Conservation (phyloP, 108 stramenopile genomes). For the Cylindrotheca fusiformis region DNA sequence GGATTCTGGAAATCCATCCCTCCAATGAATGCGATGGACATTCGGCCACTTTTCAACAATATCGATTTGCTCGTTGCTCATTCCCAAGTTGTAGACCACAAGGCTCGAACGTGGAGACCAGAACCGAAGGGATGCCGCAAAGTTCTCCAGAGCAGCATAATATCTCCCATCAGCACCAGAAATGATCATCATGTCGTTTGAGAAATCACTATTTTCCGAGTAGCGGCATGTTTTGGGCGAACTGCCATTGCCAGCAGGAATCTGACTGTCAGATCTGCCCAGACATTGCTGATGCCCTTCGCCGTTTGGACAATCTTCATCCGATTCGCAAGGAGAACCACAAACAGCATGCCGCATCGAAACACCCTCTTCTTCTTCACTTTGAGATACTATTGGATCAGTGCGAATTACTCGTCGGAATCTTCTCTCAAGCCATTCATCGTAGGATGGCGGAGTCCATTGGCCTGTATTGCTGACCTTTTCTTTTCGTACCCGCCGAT, state of each 20-base stretch:
- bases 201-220: not conserved
- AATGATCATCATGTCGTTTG: slow-evolving; percentile 27
- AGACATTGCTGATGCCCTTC: slow-evolving; percentile 12
- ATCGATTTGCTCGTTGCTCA: slow-evolving; percentile 5
- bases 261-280: not conserved
- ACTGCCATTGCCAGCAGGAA: not conserved
- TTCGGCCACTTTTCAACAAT: slow-evolving; percentile 24
- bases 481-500: not conserved
- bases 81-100: slow-evolving; percentile 37
- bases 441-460: slow-evolving; percentile 7
- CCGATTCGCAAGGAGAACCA: slow-evolving; percentile 8
- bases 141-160: slow-evolving; percentile 28
- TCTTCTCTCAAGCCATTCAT: slow-evolving; percentile 9
- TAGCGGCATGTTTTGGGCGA: slow-evolving; percentile 4
- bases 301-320: slow-evolving; percentile 17
- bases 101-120: slow-evolving; percentile 27
- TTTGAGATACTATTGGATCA: slow-evolving; percentile 11
- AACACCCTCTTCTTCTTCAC: not conserved
- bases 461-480: not conserved
- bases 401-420: slow-evolving; percentile 16
- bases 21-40: slow-evolving; percentile 24
- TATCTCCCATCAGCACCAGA: slow-evolving; percentile 18
- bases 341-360: slow-evolving; percentile 17
- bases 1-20: slow-evolving; percentile 17
- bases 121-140: slow-evolving; percentile 27